Evolutionary conservation across 2,329 filamentous ascomycete genomes (phyloP).

Genomic region (Fusarium denticulatum): DNA sequence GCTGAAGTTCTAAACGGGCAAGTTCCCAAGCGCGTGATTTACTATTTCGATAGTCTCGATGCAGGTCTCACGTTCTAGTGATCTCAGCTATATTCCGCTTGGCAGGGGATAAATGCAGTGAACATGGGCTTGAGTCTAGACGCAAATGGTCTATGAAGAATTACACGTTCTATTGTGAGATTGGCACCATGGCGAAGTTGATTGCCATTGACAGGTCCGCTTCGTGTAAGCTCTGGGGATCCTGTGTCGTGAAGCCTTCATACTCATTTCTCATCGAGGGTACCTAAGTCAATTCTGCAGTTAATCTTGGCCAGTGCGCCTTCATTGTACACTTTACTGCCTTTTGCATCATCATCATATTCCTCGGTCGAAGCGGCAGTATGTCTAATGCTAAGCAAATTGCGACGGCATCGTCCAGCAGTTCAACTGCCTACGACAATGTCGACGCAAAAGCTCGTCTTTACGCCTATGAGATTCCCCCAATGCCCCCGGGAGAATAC

Average conservation of each 20-base stretch:
- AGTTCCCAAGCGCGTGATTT: not conserved
- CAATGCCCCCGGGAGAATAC: not conserved
- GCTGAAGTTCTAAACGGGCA: not conserved
- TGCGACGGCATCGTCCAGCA: not conserved
- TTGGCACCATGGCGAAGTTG: not conserved
- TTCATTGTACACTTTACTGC: not conserved
- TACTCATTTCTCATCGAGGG: not conserved
- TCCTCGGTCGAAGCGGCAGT: not conserved
- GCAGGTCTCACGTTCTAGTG: not conserved
- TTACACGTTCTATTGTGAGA: not conserved
- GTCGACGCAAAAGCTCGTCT: not conserved
- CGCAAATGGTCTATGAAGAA: not conserved
- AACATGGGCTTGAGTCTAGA: not conserved
- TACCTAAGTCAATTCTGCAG: not conserved
- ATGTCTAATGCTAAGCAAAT: not conserved
- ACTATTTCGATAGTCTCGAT: not conserved
- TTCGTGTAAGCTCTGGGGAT: not conserved
- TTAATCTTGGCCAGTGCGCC: not conserved
- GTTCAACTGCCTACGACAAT: not conserved
- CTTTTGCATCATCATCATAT: accelerated
- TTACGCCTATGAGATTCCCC: not conserved
- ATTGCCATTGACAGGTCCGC: not conserved
- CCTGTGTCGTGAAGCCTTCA: not conserved
- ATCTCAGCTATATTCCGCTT: not conserved
- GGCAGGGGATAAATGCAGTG: not conserved